Percentiles rank a stretch among this genome's conserved stretches.
Conservation (phyloP, 495 filamentous ascomycete genomes). For the Penicillium manginii region DNA sequence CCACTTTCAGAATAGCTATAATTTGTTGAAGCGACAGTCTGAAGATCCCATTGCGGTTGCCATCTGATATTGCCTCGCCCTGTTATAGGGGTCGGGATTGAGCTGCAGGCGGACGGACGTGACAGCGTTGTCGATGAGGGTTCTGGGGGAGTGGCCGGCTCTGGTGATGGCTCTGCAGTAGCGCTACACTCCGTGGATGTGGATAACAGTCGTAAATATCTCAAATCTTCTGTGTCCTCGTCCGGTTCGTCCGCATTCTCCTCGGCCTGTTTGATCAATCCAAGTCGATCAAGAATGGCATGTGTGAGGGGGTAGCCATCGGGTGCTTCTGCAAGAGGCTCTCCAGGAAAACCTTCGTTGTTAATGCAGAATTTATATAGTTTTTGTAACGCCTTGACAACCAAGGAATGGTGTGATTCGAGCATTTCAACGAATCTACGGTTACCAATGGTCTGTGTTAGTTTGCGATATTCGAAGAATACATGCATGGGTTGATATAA, state of each 20-base stretch:
- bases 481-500: background rate
- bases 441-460: background rate
- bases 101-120: conserved; percentile 18
- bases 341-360: conserved; percentile 52
- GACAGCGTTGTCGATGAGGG: conserved; percentile 30
- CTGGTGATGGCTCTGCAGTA: conserved; percentile 47
- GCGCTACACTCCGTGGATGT: conserved; percentile 47
- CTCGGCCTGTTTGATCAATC: conserved; percentile 54
- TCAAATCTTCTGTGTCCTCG: conserved; percentile 44
- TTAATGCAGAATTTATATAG: conserved; percentile 50
- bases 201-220: conserved; percentile 43
- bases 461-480: conserved; percentile 6
- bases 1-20: conserved; percentile 29
- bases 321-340: conserved; percentile 44
- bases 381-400: conserved; percentile 49
- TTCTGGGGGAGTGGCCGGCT: conserved; percentile 44
- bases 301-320: conserved; percentile 51
- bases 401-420: conserved; percentile 49
- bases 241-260: conserved; percentile 43
- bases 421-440: conserved; percentile 53
- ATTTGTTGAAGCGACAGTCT: conserved; percentile 27
- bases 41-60: conserved; percentile 40
- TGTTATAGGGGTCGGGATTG: conserved; percentile 28
- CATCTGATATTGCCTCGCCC: conserved; percentile 24
- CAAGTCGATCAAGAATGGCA: conserved; percentile 50